phyloP scores from a whole-genome alignment of 1,284 basidiomycete species.

The Ganoderma meredithae region DNA sequence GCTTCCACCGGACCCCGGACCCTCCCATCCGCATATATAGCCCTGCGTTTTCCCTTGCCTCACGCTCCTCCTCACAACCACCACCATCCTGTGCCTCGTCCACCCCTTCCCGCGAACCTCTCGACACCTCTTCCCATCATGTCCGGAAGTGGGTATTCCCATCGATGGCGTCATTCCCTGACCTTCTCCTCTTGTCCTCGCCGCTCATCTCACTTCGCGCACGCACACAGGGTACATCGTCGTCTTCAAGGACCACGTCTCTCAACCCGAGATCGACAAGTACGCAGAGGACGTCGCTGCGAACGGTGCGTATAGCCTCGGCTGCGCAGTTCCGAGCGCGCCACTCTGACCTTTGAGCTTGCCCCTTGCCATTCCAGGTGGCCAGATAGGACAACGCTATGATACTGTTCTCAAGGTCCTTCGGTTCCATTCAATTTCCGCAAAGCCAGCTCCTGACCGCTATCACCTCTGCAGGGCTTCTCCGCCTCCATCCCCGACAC shows the following conservation, averaged over 20 bases:
- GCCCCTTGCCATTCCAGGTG: constrained; percentile 44
- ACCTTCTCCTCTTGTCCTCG: background rate
- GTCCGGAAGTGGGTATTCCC: constrained; percentile 35
- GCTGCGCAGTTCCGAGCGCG: background rate
- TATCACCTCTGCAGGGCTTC: constrained; percentile 53
- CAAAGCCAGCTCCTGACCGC: background rate
- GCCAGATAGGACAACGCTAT: constrained; percentile 50
- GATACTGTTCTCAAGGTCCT: constrained; percentile 45
- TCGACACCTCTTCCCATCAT: constrained; percentile 24
- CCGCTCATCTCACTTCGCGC: constrained; percentile 1
- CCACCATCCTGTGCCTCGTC: background rate
- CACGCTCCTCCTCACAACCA: background rate
- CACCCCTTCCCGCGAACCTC: constrained; percentile 2
- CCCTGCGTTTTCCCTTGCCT: background rate
- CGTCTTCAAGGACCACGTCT: constrained; percentile 60
- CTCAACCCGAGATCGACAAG: constrained; percentile 52
- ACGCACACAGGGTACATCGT: constrained; percentile 57
- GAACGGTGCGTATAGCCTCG: constrained; percentile 44
- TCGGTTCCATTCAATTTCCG: background rate
- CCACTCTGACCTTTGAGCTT: background rate
- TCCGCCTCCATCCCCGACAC: constrained; percentile 55
- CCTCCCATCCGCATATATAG: constrained; percentile 11
- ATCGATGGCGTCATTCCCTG: constrained; percentile 6
- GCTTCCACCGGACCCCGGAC: background rate
- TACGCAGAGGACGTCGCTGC: constrained; percentile 49